These are phyloP conservation scores for Nitzschia inconspicua DNA, from an alignment of 108 stramenopile species.

Conservation along the genomic window DNA sequence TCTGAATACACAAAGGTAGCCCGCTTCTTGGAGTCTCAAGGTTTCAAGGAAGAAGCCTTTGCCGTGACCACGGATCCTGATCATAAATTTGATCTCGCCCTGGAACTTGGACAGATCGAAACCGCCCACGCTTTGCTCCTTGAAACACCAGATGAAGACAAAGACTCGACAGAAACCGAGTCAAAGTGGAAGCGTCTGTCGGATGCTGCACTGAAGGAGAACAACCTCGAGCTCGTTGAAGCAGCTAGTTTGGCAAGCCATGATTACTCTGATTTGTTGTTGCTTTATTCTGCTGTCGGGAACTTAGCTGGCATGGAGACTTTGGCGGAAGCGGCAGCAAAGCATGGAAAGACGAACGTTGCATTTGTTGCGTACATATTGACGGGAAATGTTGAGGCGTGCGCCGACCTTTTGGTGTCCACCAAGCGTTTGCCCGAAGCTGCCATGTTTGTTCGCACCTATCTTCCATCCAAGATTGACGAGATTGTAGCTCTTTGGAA, in stretches of 20 bases:
- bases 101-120: constrained; percentile 93
- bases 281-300: constrained; percentile 92
- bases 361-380: constrained; percentile 92
- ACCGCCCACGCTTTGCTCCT: constrained; percentile 78
- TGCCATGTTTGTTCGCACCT: constrained; percentile 97
- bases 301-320: constrained; percentile 87
- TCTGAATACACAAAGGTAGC: constrained; percentile 93
- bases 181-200: constrained; percentile 97
- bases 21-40: constrained; percentile 97
- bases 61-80: constrained; percentile 92
- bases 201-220: constrained; percentile 93
- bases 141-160: constrained; percentile 82
- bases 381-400: constrained; percentile 89
- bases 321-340: constrained; percentile 77
- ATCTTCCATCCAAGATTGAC: constrained; percentile 90
- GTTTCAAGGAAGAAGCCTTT: constrained; percentile 99
- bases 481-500: constrained; percentile 94
- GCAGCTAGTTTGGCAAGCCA: constrained; percentile 84
- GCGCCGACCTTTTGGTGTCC: constrained; percentile 84
- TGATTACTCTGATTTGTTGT: constrained; percentile 91
- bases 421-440: constrained; percentile 96
- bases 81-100: constrained; percentile 95
- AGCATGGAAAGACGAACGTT: constrained; percentile 90
- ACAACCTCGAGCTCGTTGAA: constrained; percentile 92
- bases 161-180: constrained; percentile 91